These are phyloP conservation scores for Colletotrichum sp. DNA, from an alignment of 2,329 filamentous ascomycete species.

Conservation along the genomic window DNA sequence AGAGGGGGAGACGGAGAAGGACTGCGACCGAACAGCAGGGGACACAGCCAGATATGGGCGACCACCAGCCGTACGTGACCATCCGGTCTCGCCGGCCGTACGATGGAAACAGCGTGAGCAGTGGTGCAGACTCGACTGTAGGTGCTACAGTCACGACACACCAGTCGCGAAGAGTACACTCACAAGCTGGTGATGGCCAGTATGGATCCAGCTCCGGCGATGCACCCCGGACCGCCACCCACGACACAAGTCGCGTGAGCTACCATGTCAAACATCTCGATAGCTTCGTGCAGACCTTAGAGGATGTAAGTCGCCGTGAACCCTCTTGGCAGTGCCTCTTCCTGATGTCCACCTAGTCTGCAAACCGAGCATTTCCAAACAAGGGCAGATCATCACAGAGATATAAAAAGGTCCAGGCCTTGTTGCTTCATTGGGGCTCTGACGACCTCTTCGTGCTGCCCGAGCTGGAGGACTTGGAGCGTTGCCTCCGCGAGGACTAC, in stretches of 20 bases:
- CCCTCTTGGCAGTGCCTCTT: background rate
- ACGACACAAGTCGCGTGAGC: constrained; percentile 62
- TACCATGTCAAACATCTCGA: constrained; percentile 63
- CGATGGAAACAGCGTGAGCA: constrained; percentile 51
- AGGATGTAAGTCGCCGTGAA: constrained; percentile 50
- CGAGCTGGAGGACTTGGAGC: constrained; percentile 61
- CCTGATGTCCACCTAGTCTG: constrained; percentile 44
- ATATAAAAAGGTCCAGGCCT: constrained; percentile 59
- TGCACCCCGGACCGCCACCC: constrained; percentile 50
- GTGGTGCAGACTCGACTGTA: constrained; percentile 54
- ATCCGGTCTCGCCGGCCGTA: constrained; percentile 55
- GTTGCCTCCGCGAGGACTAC: constrained; percentile 60
- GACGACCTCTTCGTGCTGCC: constrained; percentile 65
- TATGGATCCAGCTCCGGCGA: constrained; percentile 49
- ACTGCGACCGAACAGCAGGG: background rate
- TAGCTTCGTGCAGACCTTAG: constrained; percentile 58
- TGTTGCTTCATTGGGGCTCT: constrained; percentile 62
- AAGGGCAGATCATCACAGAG: constrained; percentile 55
- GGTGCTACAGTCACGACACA: constrained; percentile 31
- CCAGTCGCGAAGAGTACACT: constrained; percentile 15
- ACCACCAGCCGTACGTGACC: constrained; percentile 55
- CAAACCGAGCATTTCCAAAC: constrained; percentile 61
- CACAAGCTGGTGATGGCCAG: constrained; percentile 31
- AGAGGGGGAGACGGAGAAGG: background rate
- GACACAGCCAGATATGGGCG: background rate